Conservation (phyloP, 306 rosid genomes). For the Macrotyloma uniflorum region DNA sequence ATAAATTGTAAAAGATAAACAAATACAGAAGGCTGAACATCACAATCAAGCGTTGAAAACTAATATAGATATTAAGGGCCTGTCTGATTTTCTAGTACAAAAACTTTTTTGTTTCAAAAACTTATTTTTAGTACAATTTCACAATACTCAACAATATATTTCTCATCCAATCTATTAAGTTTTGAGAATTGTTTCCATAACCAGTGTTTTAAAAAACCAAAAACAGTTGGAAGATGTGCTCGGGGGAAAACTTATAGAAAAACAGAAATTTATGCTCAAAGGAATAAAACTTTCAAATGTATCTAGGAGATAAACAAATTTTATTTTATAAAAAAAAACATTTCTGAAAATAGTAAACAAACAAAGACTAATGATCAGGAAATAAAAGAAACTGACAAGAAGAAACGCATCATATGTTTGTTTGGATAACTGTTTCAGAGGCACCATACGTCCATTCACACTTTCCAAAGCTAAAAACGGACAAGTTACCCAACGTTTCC, state of each 20-base stretch:
- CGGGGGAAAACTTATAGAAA: background rate
- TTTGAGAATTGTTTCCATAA: background rate
- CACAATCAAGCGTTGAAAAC: conserved; percentile 8
- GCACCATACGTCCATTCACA: background rate
- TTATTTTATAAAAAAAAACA: background rate
- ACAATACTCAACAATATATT: background rate
- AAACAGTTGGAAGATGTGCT: background rate
- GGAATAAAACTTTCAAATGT: background rate
- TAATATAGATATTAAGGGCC: background rate
- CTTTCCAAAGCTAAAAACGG: background rate
- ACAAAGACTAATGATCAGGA: background rate
- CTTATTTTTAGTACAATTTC: background rate
- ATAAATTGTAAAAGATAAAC: background rate
- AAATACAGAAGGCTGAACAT: background rate
- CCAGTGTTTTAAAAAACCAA: background rate
- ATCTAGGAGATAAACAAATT: background rate
- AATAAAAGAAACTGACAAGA: background rate
- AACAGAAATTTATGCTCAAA: background rate
- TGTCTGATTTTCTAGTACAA: background rate
- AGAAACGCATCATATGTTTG: background rate
- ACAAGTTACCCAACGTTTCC: background rate
- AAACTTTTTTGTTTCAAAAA: background rate
- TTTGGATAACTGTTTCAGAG: background rate
- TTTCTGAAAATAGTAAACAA: background rate
- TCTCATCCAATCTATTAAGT: background rate